A percentile compares a stretch with the other conserved stretches of the same genome.
Conservation (phyloP, 1,284 basidiomycete species). For the Boletellus deceptivus region DNA sequence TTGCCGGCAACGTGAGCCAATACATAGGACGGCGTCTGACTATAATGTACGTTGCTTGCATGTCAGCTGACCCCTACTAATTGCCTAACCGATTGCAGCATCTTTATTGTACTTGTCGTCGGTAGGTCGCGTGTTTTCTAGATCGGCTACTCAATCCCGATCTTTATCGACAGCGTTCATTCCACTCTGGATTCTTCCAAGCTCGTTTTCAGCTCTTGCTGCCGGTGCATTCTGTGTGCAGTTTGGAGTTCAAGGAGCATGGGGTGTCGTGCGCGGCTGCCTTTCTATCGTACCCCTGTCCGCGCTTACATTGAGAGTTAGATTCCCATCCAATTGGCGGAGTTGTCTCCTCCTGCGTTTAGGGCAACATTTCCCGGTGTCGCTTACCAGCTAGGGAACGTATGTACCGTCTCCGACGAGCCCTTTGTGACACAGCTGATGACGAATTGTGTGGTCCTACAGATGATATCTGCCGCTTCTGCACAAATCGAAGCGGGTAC, state of each 20-base stretch:
- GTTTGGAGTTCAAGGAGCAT: conserved; percentile 82
- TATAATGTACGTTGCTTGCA: conserved; percentile 55
- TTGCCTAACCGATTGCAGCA: not conserved
- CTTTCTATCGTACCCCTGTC: not conserved
- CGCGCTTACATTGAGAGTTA: conserved; percentile 23
- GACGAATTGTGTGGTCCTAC: conserved; percentile 7
- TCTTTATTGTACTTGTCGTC: conserved; percentile 50
- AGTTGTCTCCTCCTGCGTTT: conserved; percentile 91
- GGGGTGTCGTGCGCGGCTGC: conserved; percentile 54
- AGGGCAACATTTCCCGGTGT: conserved; percentile 91
- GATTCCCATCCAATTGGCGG: conserved; percentile 85
- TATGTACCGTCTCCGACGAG: conserved; percentile 23
- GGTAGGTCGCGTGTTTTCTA: conserved; percentile 23
- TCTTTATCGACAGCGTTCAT: conserved; percentile 52
- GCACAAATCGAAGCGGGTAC: conserved; percentile 88
- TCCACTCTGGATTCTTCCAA: conserved; percentile 84
- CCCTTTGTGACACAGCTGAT: not conserved
- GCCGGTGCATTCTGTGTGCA: conserved; percentile 88
- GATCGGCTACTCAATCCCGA: conserved; percentile 45
- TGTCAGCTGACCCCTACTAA: not conserved
- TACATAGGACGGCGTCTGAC: conserved; percentile 86
- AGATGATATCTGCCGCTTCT: conserved; percentile 86
- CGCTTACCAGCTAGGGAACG: conserved; percentile 84
- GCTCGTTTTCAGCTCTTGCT: conserved; percentile 58
- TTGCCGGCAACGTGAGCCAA: conserved; percentile 82